A percentile compares a stretch with the other conserved stretches of the same genome.
Conservation (phyloP, 202 grass and related monocot species). For the Schoenoplectus tabernaemontani region DNA sequence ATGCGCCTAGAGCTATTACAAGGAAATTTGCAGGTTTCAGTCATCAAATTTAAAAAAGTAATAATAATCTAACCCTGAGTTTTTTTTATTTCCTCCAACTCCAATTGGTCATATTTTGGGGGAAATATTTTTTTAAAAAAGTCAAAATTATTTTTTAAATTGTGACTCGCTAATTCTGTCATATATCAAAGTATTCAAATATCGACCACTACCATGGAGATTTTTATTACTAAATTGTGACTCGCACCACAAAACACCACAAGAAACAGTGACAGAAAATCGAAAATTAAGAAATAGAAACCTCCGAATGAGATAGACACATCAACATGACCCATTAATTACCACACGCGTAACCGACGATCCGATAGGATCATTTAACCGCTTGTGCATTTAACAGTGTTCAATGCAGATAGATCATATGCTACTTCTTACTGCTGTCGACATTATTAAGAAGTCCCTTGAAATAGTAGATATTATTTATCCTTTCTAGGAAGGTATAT, state of each 20-base stretch:
- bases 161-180: neutral
- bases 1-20: no score
- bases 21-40: no score
- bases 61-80: no score
- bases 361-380: slow-evolving; percentile 5
- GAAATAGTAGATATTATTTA: neutral
- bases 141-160: no score
- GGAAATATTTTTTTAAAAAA: no score
- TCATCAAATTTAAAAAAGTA: no score
- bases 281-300: neutral
- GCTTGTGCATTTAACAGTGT: slow-evolving; percentile 2
- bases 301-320: neutral
- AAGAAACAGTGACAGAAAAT: neutral
- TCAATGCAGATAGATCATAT: slow-evolving; percentile 7
- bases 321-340: neutral
- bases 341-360: slow-evolving; percentile 17
- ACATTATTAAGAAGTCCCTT: neutral
- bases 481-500: neutral
- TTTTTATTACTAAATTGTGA: no score
- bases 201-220: neutral
- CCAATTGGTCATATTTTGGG: no score
- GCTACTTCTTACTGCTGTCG: neutral
- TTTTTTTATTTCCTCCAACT: no score
- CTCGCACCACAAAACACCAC: neutral
- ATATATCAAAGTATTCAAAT: neutral